phyloP scores from a whole-genome alignment of 2,329 filamentous ascomycete species.

The Lecanicillium sp. region DNA sequence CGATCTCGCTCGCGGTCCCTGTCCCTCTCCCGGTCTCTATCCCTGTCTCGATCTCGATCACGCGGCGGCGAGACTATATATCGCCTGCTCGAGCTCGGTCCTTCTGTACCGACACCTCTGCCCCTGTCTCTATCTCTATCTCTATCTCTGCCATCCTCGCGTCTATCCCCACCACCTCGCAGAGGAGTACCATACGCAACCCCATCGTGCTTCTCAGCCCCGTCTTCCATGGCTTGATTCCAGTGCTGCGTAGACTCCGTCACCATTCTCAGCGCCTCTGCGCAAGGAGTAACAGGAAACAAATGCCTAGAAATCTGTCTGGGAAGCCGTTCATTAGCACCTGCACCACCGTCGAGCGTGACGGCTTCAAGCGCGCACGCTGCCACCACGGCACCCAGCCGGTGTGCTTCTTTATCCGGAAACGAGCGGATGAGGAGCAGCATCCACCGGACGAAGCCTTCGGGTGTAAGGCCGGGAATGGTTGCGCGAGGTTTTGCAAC shows the following conservation, averaged over 20 bases:
- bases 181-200: background rate
- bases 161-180: slow-evolving; percentile 3
- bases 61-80: background rate
- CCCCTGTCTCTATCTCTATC: slow-evolving; percentile 1
- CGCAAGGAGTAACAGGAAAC: slow-evolving; percentile 53
- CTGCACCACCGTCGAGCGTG: slow-evolving; percentile 35
- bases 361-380: slow-evolving; percentile 56
- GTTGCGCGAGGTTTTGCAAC: slow-evolving; percentile 42
- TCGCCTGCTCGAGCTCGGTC: background rate
- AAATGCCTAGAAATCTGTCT: slow-evolving; percentile 69
- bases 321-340: slow-evolving; percentile 64
- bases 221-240: slow-evolving; percentile 13
- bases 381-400: slow-evolving; percentile 59
- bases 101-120: background rate
- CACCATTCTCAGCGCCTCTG: slow-evolving; percentile 49
- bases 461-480: slow-evolving; percentile 56
- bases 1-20: background rate
- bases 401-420: slow-evolving; percentile 64
- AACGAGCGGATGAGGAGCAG: slow-evolving; percentile 65
- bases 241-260: slow-evolving; percentile 48
- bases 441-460: slow-evolving; percentile 66
- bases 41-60: background rate
- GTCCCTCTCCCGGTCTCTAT: background rate
- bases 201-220: background rate
- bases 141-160: slow-evolving; percentile 3